Evolutionary conservation across 345 rosid species (phyloP), one percentile per base, ranked within the genome.

Genomic region (Lumnitzera racemosa): DNA sequence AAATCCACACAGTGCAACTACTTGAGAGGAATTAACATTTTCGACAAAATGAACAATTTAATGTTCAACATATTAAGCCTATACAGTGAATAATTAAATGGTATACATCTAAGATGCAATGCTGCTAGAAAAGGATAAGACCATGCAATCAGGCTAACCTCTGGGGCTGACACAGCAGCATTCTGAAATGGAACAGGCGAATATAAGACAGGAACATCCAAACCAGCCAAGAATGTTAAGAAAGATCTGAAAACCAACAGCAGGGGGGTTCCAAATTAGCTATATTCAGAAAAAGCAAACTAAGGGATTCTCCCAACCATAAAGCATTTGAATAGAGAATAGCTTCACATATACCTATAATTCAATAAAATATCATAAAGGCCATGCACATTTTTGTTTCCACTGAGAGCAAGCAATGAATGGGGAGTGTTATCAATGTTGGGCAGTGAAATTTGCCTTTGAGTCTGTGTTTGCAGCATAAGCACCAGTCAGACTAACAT

Each of bases 351-450:
- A 46, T 64, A 90, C 98, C 95, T 82, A 81, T 81, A 86, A 78
- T 95, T 95, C 77, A 95, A 67, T 72, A 95, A 64, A 70, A 95
- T 77, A 55, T 90, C 97, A 74, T 79, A 95, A 47, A 95, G 72
- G 49, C 91, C 87, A 58, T 95, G 96, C 16, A 90, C 83, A 25
- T 69, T 74, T 66, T 70, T 74, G 59, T 75, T 83, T 66, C 96
- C 92, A 36, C 46, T 55, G 79, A 90, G 74, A 52, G 88, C 92
- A 61, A 95, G 80, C 68, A 95, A 70, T 36, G 99, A 95, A 65
- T 88, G 83, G 20, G 96, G 83, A 61, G 81, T 90, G 77, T 83
- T 85, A 70, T 95, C 99, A 68, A 86, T 70, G 68, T 80, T 81
- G 63, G 84, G 70, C 70, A 67, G 65, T 55, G 88, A 80, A 64